These are phyloP conservation scores for Emiliania huxleyi DNA, from an alignment of 78 protist genomes.

Conservation along the genomic window DNA sequence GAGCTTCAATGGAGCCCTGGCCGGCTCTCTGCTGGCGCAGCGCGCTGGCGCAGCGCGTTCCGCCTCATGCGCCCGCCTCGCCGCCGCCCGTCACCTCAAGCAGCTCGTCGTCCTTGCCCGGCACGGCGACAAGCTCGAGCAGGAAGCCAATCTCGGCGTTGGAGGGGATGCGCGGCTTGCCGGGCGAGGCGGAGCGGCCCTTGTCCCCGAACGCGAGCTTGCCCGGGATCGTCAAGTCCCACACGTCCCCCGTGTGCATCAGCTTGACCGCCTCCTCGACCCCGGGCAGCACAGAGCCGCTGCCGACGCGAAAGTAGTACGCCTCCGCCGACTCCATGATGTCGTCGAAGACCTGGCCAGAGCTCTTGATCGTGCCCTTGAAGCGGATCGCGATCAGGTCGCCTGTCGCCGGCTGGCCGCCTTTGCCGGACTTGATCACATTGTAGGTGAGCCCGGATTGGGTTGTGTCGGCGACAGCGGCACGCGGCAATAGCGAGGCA, in stretches of 20 bases:
- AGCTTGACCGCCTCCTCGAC: slow-evolving; percentile 19
- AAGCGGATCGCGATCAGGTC: background rate
- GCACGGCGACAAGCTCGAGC: slow-evolving; percentile 2
- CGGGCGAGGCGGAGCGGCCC: background rate
- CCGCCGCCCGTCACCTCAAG: too few relatives aligned
- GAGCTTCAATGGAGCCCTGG: too few relatives aligned
- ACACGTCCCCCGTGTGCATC: background rate
- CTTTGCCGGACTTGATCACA: background rate
- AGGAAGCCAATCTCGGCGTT: background rate
- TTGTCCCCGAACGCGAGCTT: background rate
- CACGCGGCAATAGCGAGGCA: background rate
- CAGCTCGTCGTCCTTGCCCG: background rate
- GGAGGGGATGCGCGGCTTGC: background rate
- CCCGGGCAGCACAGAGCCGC: background rate
- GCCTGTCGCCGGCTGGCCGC: background rate
- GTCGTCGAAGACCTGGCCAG: background rate
- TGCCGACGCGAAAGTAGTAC: background rate
- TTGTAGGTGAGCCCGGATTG: background rate
- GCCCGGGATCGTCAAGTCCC: background rate
- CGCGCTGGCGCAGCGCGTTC: too few relatives aligned
- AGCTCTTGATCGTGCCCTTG: background rate
- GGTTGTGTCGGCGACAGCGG: background rate
- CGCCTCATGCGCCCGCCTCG: too few relatives aligned
- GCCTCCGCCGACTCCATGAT: background rate
- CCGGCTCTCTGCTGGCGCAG: too few relatives aligned